Percentiles rank a stretch among this genome's conserved stretches.
Evolutionary conservation across 2,329 filamentous ascomycete species (phyloP).

Genomic region (Colletotrichum zoysiae): DNA sequence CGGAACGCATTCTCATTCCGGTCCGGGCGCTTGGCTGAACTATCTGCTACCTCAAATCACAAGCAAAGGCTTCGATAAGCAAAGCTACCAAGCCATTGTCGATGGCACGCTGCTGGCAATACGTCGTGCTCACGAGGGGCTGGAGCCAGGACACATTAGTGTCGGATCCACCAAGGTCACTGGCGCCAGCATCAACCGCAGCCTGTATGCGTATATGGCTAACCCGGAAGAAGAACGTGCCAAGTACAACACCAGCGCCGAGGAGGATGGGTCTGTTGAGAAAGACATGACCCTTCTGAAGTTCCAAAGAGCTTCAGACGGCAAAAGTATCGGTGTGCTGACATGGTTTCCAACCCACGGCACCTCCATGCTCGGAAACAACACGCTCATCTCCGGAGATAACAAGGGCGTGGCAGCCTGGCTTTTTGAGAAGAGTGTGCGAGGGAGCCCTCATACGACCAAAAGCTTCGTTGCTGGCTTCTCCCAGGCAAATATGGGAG

Average conservation of each 20-base stretch:
- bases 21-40: constrained; percentile 91
- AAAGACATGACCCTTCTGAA: constrained; percentile 79
- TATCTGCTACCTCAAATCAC: constrained; percentile 92
- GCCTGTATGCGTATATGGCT: constrained; percentile 86
- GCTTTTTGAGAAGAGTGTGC: constrained; percentile 81
- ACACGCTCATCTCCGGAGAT: constrained; percentile 88
- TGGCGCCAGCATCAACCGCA: constrained; percentile 89
- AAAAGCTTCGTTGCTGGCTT: constrained; percentile 87
- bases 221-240: constrained; percentile 84
- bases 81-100: constrained; percentile 89
- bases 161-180: constrained; percentile 73
- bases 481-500: constrained; percentile 90
- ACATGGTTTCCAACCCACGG: constrained; percentile 94
- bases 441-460: constrained; percentile 64
- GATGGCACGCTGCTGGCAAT: constrained; percentile 86
- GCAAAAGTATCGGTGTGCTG: constrained; percentile 81
- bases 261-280: constrained; percentile 57
- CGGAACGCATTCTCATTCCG: constrained; percentile 91
- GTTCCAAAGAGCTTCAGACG: constrained; percentile 78
- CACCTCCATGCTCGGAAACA: constrained; percentile 90
- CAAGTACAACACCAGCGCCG: constrained; percentile 66
- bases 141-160: constrained; percentile 71
- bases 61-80: constrained; percentile 84
- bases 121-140: constrained; percentile 76
- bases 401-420: constrained; percentile 93